Percentiles rank a stretch among this genome's conserved stretches.
These are phyloP conservation scores for Rhynchosporium agropyri DNA, from an alignment of 2,329 filamentous ascomycete species.

Conservation along the genomic window DNA sequence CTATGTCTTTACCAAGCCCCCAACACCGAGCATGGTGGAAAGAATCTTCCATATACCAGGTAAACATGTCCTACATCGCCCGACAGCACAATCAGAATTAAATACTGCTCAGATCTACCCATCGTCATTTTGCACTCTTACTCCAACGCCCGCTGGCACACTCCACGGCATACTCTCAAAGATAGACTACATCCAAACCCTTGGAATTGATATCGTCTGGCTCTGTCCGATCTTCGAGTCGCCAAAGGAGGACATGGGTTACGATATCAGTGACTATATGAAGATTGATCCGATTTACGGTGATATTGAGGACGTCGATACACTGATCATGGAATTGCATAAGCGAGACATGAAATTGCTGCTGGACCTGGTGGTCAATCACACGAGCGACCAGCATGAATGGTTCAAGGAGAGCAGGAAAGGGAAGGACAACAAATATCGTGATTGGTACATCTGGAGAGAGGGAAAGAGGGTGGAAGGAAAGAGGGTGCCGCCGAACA, in stretches of 20 bases:
- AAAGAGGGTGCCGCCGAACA: slow-evolving; percentile 70
- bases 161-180: slow-evolving; percentile 64
- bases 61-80: no score
- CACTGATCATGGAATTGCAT: slow-evolving; percentile 61
- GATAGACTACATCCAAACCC: slow-evolving; percentile 59
- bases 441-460: slow-evolving; percentile 69
- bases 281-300: slow-evolving; percentile 67
- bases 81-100: no score
- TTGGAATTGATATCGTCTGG: slow-evolving; percentile 69
- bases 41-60: slow-evolving; percentile 53
- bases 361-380: slow-evolving; percentile 77
- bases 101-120: slow-evolving; percentile 54
- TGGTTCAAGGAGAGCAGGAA: slow-evolving; percentile 62
- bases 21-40: slow-evolving; percentile 54
- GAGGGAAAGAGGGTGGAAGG: slow-evolving; percentile 57
- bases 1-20: no score
- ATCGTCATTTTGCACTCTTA: slow-evolving; percentile 58
- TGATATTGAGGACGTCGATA: slow-evolving; percentile 65
- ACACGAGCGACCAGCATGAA: slow-evolving; percentile 70
- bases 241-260: slow-evolving; percentile 70
- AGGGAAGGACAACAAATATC: slow-evolving; percentile 53
- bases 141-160: slow-evolving; percentile 62
- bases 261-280: slow-evolving; percentile 70
- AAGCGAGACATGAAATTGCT: slow-evolving; percentile 69
- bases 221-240: slow-evolving; percentile 66